phyloP scores from a whole-genome alignment of 1,284 basidiomycete genomes.

The Coniferiporia sulphurascens region DNA sequence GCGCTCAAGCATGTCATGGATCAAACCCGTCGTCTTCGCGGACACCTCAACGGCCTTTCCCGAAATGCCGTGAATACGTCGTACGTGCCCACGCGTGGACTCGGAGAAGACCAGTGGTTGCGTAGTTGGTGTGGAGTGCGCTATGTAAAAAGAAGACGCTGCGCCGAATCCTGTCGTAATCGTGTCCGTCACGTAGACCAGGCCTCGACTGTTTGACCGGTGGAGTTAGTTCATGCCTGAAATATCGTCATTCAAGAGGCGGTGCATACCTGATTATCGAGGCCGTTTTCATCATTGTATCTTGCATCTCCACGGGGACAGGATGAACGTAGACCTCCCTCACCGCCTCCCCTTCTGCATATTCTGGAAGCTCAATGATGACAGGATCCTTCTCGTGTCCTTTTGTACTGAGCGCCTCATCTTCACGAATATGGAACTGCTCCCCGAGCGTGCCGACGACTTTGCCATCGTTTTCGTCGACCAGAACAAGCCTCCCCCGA shows the following conservation, averaged over 20 bases:
- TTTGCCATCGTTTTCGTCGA: constrained; percentile 72
- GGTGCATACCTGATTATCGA: constrained; percentile 58
- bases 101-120: constrained; percentile 58
- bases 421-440: constrained; percentile 53
- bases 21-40: constrained; percentile 53
- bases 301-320: constrained; percentile 63
- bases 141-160: constrained; percentile 62
- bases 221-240: not conserved
- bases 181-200: constrained; percentile 62
- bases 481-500: constrained; percentile 64
- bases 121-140: constrained; percentile 46
- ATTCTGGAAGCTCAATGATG: constrained; percentile 62
- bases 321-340: constrained; percentile 52
- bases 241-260: not conserved
- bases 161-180: constrained; percentile 56
- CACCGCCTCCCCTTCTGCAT: constrained; percentile 34
- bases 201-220: constrained; percentile 47
- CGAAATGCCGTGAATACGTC: constrained; percentile 57
- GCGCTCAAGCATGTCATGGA: constrained; percentile 57
- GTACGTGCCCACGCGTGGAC: constrained; percentile 52
- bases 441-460: constrained; percentile 70
- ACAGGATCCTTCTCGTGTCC: constrained; percentile 62
- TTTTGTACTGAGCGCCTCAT: constrained; percentile 41
- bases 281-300: constrained; percentile 71
- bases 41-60: constrained; percentile 66